Percentiles rank a stretch among this genome's conserved stretches.
Conservation (phyloP, 257 asterid genomes). For the Verbascum thapsus region DNA sequence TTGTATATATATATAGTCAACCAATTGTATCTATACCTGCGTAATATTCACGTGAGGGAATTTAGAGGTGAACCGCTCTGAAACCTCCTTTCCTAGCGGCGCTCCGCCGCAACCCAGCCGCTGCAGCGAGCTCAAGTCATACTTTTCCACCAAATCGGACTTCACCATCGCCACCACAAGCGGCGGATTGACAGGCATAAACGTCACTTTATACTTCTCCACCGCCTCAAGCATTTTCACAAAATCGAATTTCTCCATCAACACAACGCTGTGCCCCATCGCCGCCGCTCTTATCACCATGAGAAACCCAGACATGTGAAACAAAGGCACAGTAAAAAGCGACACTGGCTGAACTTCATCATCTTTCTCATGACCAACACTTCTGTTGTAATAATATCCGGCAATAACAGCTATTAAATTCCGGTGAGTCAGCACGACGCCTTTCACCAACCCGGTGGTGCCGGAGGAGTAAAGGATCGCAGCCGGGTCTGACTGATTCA, state of each 20-base stretch:
- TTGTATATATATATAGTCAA: no score
- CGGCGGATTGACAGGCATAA: conserved; percentile 87
- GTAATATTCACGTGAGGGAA: conserved; percentile 61
- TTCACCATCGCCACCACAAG: conserved; percentile 80
- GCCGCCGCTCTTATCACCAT: conserved; percentile 68
- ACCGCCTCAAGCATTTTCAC: conserved; percentile 68
- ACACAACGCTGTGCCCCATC: conserved; percentile 63
- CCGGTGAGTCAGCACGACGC: conserved; percentile 78
- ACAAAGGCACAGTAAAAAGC: conserved; percentile 72
- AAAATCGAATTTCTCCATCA: conserved; percentile 70
- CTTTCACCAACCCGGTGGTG: conserved; percentile 80
- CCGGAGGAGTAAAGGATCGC: conserved; percentile 90
- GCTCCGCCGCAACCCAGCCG: conserved; percentile 84
- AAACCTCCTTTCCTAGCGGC: conserved; percentile 81
- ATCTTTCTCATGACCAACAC: conserved; percentile 7
- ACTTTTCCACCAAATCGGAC: conserved; percentile 67
- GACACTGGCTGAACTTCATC: conserved; percentile 34
- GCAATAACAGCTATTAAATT: conserved; percentile 57
- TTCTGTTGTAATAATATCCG: conserved; percentile 27
- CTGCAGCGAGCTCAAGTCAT: conserved; percentile 69
- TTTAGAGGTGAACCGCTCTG: conserved; percentile 54
- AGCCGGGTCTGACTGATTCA: conserved; percentile 61
- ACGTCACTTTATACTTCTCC: conserved; percentile 61
- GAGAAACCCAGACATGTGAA: conserved; percentile 85
- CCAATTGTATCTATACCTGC: conserved; percentile 49